Evolutionary conservation across 129 eudicot species (phyloP).

Genomic region (Chrysanthemum makinoi): DNA sequence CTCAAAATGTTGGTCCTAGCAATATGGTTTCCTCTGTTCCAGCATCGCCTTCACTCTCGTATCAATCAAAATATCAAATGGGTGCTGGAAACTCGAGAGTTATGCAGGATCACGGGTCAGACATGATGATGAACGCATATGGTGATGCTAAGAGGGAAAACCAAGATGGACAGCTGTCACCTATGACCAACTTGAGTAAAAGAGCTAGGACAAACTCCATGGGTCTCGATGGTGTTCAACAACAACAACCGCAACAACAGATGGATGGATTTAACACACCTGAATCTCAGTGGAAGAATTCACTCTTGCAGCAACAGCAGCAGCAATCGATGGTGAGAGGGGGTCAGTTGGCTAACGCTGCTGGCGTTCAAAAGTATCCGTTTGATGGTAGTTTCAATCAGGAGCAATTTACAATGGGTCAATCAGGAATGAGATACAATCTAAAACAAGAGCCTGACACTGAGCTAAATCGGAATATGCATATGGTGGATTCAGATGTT

Average conservation of each 20-base stretch:
- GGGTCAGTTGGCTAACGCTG: conserved; percentile 46
- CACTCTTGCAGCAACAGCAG: conserved; percentile 70
- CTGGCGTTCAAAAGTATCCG: conserved; percentile 64
- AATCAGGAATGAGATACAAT: conserved; percentile 56
- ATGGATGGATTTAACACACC: conserved; percentile 45
- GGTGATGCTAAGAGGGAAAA: conserved; percentile 63
- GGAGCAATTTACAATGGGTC: conserved; percentile 57
- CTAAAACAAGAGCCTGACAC: conserved; percentile 71
- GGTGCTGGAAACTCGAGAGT: conserved; percentile 57
- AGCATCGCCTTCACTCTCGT: conserved; percentile 43
- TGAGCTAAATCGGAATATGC: conserved; percentile 49
- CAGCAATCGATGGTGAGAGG: conserved; percentile 63
- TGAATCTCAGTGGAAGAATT: conserved; percentile 8
- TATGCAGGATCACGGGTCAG: conserved; percentile 72
- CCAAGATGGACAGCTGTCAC: conserved; percentile 73
- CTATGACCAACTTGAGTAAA: conserved; percentile 48
- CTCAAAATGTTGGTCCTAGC: conserved; percentile 52
- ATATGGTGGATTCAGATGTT: conserved; percentile 44
- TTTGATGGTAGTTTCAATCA: conserved; percentile 69
- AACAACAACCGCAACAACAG: conserved; percentile 65
- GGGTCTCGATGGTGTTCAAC: conserved; percentile 54
- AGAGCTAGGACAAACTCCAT: conserved; percentile 53
- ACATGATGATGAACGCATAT: conserved; percentile 58
- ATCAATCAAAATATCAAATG: conserved; percentile 64
- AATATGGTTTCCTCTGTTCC: conserved; percentile 49